Evolutionary conservation across 148 eudicot species (phyloP).

Genomic region (Cornus suecica): DNA sequence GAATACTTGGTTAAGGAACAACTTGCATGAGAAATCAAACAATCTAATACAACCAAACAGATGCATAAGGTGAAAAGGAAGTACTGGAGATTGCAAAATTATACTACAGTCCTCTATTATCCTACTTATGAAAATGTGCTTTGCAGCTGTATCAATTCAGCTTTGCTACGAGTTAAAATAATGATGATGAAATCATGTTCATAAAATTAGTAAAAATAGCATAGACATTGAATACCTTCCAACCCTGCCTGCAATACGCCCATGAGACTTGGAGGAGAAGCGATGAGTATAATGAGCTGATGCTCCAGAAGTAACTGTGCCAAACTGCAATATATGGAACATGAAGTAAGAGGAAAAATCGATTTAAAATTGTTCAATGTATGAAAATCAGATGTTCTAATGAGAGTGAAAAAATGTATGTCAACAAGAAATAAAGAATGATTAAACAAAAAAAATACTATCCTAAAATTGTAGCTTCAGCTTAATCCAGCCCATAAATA

Average conservation of each 20-base stretch:
- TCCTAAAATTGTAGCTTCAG: neutral
- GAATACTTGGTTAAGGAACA: too few relatives aligned
- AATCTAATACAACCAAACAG: too few relatives aligned
- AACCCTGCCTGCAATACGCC: conserved; percentile 73
- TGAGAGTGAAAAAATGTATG: neutral
- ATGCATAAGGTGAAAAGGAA: too few relatives aligned
- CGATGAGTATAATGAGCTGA: conserved; percentile 75
- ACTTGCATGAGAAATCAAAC: too few relatives aligned
- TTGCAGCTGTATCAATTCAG: neutral
- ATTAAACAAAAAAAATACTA: too few relatives aligned
- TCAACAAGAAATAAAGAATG: neutral
- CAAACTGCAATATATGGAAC: conserved; percentile 50
- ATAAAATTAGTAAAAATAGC: neutral
- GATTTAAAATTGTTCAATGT: neutral
- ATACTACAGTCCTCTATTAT: neutral
- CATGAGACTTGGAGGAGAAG: conserved; percentile 90
- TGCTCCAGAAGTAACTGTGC: conserved; percentile 77
- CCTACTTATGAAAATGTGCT: neutral
- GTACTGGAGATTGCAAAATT: too few relatives aligned
- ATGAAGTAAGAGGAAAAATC: neutral
- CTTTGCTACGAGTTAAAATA: neutral
- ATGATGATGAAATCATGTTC: neutral
- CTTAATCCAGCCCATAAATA: neutral
- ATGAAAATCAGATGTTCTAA: neutral
- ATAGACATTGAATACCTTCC: conserved; percentile 61